Evolutionary conservation across 2,329 filamentous ascomycete genomes (phyloP).

Genomic region (Hymenoscyphus albidus): DNA sequence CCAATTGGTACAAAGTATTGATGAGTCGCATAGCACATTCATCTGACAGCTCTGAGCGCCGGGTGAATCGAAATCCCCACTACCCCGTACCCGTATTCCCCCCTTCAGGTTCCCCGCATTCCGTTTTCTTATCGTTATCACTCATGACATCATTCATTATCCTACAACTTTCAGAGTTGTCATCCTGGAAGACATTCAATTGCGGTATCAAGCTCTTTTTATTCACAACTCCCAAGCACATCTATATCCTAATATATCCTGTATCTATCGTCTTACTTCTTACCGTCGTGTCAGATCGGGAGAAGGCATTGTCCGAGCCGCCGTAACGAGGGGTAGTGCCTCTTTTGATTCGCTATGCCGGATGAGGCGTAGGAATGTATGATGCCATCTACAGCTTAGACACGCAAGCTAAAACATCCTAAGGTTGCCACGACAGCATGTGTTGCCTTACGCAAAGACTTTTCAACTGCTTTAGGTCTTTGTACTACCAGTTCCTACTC

Average conservation of each 20-base stretch:
- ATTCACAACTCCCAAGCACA: background rate
- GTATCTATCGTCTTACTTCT: background rate
- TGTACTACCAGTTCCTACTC: background rate
- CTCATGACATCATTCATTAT: background rate
- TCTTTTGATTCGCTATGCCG: background rate
- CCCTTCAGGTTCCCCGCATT: background rate
- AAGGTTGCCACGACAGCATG: background rate
- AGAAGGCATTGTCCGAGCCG: background rate
- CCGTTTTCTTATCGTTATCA: background rate
- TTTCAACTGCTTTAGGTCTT: too few species aligned
- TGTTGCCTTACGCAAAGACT: background rate
- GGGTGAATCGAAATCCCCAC: too few species aligned
- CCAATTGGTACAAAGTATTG: too few species aligned
- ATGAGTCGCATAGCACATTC: too few species aligned
- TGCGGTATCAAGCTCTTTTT: background rate
- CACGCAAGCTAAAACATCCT: conserved; percentile 1
- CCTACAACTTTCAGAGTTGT: background rate
- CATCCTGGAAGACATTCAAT: too few species aligned
- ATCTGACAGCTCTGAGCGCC: too few species aligned
- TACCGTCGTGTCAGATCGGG: background rate
- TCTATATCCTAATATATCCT: background rate
- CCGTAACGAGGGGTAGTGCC: background rate
- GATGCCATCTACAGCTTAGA: conserved; percentile 3
- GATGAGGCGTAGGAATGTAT: background rate
- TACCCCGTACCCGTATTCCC: too few species aligned